A percentile compares a stretch with the other conserved stretches of the same genome.
phyloP scores from a whole-genome alignment of 768 basidiomycete genomes.

The Collybiopsis confluens region DNA sequence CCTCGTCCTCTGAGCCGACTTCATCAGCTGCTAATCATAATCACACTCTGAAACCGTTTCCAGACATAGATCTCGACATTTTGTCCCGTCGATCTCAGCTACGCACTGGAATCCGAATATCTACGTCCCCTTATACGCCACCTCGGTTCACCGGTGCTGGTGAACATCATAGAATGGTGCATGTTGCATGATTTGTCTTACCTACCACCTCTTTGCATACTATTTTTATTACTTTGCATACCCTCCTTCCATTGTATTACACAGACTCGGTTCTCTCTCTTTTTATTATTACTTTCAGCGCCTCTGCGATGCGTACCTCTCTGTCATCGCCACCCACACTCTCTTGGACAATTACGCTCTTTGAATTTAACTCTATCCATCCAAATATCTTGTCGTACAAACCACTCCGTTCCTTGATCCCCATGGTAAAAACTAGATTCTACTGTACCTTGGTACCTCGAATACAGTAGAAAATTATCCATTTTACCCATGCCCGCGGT shows the following conservation, averaged over 20 bases:
- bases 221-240: slow-evolving; percentile 2
- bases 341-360: neutral
- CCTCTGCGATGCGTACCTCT: neutral
- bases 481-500: too few relatives aligned
- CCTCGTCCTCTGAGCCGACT: slow-evolving; percentile 15
- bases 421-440: too few relatives aligned
- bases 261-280: neutral
- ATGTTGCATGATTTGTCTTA: slow-evolving; percentile 1
- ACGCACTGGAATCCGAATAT: slow-evolving; percentile 41
- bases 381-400: neutral
- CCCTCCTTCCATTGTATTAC: slow-evolving; percentile 6
- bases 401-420: too few relatives aligned
- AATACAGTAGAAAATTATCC: too few relatives aligned
- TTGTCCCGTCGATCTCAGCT: slow-evolving; percentile 30
- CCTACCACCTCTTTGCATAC: neutral
- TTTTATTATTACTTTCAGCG: neutral
- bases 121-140: slow-evolving; percentile 39
- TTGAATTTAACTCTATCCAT: neutral
- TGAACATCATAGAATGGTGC: slow-evolving; percentile 9
- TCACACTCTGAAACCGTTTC: slow-evolving; percentile 17
- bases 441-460: too few relatives aligned
- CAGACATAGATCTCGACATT: slow-evolving; percentile 21
- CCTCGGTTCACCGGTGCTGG: slow-evolving; percentile 28
- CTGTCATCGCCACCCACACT: neutral
- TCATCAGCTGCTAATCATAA: slow-evolving; percentile 13